Evolutionary conservation across 1,139 yeast species (phyloP), one percentile per base, ranked within the genome.

Genomic region (Geotrichum europaeum): DNA sequence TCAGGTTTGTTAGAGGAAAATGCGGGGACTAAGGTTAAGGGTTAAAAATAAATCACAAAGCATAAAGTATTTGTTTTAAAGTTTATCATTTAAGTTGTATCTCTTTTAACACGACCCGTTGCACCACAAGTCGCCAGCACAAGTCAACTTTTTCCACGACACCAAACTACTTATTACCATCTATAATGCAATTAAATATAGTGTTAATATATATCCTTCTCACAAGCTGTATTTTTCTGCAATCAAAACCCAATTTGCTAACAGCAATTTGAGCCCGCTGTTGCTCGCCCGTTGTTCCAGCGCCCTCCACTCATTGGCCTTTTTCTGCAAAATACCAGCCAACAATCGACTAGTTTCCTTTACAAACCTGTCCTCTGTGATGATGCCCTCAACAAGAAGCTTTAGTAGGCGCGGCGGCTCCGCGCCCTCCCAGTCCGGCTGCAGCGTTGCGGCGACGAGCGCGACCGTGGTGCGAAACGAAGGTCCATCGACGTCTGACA

Each of bases 401-500:
- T 43, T 43, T 15, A 60, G 40, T 36, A 40, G 45, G 49, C 49
- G 56, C 20, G 24, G 51, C 22, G 12, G 43, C 40, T 53, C 62
- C 28, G 53, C 43, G 15, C 13, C 20, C 34, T 15, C 32, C 40
- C 81, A 63, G 0, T 28, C 47, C 7, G 47, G 47, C 18, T 40
- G 18, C 18, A 40, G 20, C 5, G 58, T 51, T 3, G 54, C 55
- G 2, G 81, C 80, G 0, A 95, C 90, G 47, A 90, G 71, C 0
- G 91, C 96, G 3, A 92, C 84, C 63, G 85, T 85, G 0, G 91
- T 83, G 57, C 97, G 76, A 70, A 86, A 90, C 6, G 96, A 89
- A 1, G 87, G 73, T 7, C 80, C 80, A 2, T 47, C 56, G 1
- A 73, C 76, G 10, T 64, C 63, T 50, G 79, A 80, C 1, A 89